Evolutionary conservation across 2,329 filamentous ascomycete genomes (phyloP).

Genomic region (Ceratocystis papillata): DNA sequence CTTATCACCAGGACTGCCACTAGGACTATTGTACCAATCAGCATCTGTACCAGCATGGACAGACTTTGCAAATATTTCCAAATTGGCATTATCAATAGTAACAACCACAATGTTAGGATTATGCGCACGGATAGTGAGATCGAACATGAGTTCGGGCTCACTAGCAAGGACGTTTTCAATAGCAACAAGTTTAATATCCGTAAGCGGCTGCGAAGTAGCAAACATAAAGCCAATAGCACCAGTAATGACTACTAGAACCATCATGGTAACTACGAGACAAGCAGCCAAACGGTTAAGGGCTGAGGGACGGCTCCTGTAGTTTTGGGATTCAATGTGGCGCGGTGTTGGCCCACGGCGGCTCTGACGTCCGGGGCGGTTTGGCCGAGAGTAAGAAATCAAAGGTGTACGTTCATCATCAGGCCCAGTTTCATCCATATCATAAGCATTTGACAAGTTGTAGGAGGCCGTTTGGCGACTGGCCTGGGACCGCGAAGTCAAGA

Average conservation of each 20-base stretch:
- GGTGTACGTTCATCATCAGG: slow-evolving; percentile 85
- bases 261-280: slow-evolving; percentile 70
- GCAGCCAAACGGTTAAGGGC: slow-evolving; percentile 68
- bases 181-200: slow-evolving; percentile 63
- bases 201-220: slow-evolving; percentile 78
- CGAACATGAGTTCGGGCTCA: slow-evolving; percentile 90
- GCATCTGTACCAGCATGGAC: slow-evolving; percentile 66
- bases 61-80: slow-evolving; percentile 91
- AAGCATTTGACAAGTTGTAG: slow-evolving; percentile 51
- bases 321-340: slow-evolving; percentile 63
- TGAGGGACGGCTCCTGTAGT: slow-evolving; percentile 51
- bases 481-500: slow-evolving; percentile 32
- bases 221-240: slow-evolving; percentile 82
- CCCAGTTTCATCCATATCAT: slow-evolving; percentile 69
- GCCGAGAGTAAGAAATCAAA: slow-evolving; percentile 47
- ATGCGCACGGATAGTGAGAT: slow-evolving; percentile 73
- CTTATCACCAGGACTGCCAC: slow-evolving; percentile 24
- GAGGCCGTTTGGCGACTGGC: slow-evolving; percentile 41
- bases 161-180: slow-evolving; percentile 87
- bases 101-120: slow-evolving; percentile 92
- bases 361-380: slow-evolving; percentile 38
- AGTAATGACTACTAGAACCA: slow-evolving; percentile 72
- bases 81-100: slow-evolving; percentile 71
- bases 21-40: slow-evolving; percentile 44
- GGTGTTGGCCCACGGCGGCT: slow-evolving; percentile 45